Evolutionary conservation across 1,139 yeast species (phyloP), one percentile per base, ranked within the genome.

Genomic region (Groenewaldozyma sp.): DNA sequence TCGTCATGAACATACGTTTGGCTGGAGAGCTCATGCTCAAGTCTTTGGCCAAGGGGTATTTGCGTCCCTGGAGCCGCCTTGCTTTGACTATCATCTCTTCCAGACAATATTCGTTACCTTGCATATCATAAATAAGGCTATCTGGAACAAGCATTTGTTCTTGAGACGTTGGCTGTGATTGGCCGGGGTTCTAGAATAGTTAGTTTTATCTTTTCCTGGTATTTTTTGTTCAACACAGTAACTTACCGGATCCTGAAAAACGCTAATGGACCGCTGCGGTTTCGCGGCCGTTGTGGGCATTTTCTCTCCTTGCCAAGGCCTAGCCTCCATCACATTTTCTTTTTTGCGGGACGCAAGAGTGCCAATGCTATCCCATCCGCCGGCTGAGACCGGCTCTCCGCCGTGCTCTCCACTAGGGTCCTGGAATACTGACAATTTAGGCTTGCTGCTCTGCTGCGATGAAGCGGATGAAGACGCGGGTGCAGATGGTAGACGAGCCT

Each of bases 231-330:
- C 14, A 10, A 14, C 24, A 27, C 14, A 13, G 9, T 26, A 17
- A 17, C 10, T 13, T 6, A 10, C 49, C 16, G 49, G 39, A 45
- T 71, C 76, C 35, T 67, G 56, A 48, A 65, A 75, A 2, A 75
- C 74, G 4, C 65, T 49, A 18, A 68, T 53, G 41, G 52, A 40
- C 62, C 20, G 68, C 20, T 59, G 50, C 13, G 41, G 35, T 11
- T 34, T 45, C 34, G 45, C 26, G 31, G 45, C 31, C 41, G 49
- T 3, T 38, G 45, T 31, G 54, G 59, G 51, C 19, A 79, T 46
- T 0, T 64, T 66, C 52, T 81, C 81, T 0, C 91, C 93, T 1
- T 64, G 64, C 86, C 93, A 80, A 0, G 81, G 73, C n/a, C 63
- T 65, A 0, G 88, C 69, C 2, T 65, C 64, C 28, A 75, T 41